phyloP scores from a whole-genome alignment of 2,329 filamentous ascomycete species.

The Lojkania enalia region DNA sequence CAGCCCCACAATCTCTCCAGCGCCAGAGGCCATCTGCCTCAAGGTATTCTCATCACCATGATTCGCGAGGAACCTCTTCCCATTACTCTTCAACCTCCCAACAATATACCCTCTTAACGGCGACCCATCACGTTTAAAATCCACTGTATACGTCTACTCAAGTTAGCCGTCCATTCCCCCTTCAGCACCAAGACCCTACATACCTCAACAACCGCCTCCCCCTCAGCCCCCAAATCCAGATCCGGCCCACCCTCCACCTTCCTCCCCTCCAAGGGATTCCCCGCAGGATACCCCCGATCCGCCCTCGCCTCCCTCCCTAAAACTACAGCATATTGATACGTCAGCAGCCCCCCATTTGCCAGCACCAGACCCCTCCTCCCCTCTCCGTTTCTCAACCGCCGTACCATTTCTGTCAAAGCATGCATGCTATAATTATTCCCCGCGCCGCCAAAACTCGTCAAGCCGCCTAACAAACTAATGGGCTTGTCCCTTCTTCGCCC shows the following conservation, averaged over 20 bases:
- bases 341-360: slow-evolving; percentile 68
- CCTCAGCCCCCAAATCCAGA: slow-evolving; percentile 51
- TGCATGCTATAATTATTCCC: slow-evolving; percentile 75
- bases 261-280: slow-evolving; percentile 50
- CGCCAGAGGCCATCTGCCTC: slow-evolving; percentile 47
- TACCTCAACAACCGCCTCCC: slow-evolving; percentile 59
- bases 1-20: slow-evolving; percentile 55
- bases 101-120: slow-evolving; percentile 56
- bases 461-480: slow-evolving; percentile 64
- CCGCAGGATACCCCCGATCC: slow-evolving; percentile 51
- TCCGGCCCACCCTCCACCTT: slow-evolving; percentile 47
- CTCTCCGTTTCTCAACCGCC: slow-evolving; percentile 54
- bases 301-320: slow-evolving; percentile 55
- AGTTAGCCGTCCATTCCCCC: slow-evolving; percentile 6
- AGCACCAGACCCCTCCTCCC: slow-evolving; percentile 60
- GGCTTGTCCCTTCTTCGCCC: slow-evolving; percentile 52
- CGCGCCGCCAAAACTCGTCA: slow-evolving; percentile 71
- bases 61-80: slow-evolving; percentile 61
- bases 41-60: slow-evolving; percentile 57
- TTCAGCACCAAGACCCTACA: neutral
- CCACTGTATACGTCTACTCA: slow-evolving; percentile 62
- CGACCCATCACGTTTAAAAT: slow-evolving; percentile 56
- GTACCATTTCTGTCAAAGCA: slow-evolving; percentile 48
- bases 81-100: slow-evolving; percentile 53
- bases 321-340: slow-evolving; percentile 65